These are phyloP conservation scores for Cystobasidium ongulense DNA, from an alignment of 768 basidiomycete genomes.

Conservation along the genomic window DNA sequence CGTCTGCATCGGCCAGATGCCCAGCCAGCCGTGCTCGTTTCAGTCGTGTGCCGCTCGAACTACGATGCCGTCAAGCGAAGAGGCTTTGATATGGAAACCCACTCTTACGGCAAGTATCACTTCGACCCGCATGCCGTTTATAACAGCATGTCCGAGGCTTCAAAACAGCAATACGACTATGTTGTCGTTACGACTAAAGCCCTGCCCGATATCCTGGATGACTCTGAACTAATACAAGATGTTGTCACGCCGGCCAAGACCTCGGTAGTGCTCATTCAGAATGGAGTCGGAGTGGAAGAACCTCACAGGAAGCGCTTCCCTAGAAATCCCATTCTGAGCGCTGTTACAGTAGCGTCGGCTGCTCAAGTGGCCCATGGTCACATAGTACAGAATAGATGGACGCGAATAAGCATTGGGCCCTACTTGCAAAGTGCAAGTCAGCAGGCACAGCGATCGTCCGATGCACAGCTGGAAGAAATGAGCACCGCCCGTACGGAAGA, in stretches of 20 bases:
- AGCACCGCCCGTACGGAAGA: constrained; percentile 21
- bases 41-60: constrained; percentile 44
- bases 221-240: constrained; percentile 35
- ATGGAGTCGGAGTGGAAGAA: constrained; percentile 44
- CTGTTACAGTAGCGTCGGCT: constrained; percentile 43
- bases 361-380: constrained; percentile 42
- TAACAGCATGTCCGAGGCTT: constrained; percentile 39
- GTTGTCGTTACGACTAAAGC: constrained; percentile 45
- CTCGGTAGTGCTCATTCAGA: constrained; percentile 43
- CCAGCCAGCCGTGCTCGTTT: constrained; percentile 38
- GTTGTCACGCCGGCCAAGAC: constrained; percentile 31
- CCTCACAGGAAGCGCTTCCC: constrained; percentile 42
- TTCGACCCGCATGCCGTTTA: constrained; percentile 42
- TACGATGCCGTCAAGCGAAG: constrained; percentile 41
- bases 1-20: constrained; percentile 40
- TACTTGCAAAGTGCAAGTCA: constrained; percentile 28
- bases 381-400: constrained; percentile 44
- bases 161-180: constrained; percentile 39
- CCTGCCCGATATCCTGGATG: constrained; percentile 42
- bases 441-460: constrained; percentile 4
- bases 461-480: neutral
- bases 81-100: constrained; percentile 41
- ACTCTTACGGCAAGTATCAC: constrained; percentile 42
- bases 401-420: constrained; percentile 42
- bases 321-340: constrained; percentile 39